phyloP scores from a whole-genome alignment of 305 asterid genomes.

The Fraxinus paxiana region DNA sequence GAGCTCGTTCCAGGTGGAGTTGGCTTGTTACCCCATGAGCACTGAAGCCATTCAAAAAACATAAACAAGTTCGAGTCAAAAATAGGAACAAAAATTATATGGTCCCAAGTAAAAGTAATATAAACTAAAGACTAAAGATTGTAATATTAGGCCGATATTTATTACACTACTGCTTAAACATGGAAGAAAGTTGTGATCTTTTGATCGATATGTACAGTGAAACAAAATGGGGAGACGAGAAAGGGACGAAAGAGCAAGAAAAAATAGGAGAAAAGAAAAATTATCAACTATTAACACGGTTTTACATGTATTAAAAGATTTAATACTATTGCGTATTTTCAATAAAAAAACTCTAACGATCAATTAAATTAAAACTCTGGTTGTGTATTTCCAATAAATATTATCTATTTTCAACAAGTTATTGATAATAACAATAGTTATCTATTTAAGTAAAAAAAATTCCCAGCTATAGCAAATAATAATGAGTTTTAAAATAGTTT shows the following conservation, averaged over 20 bases:
- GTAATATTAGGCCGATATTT: background rate
- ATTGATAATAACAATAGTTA: background rate
- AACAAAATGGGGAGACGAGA: background rate
- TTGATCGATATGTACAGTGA: background rate
- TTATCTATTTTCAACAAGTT: background rate
- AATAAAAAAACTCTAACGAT: background rate
- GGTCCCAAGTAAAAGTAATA: background rate
- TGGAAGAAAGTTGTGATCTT: background rate
- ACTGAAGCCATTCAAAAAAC: constrained; percentile 23
- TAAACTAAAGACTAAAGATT: background rate
- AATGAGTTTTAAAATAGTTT: background rate
- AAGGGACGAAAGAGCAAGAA: background rate
- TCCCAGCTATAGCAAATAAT: background rate
- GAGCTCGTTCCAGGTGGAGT: constrained; percentile 50
- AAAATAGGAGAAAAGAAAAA: background rate
- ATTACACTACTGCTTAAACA: background rate
- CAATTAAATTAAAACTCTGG: background rate
- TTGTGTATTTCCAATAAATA: background rate
- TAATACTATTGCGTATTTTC: background rate
- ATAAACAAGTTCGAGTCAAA: background rate
- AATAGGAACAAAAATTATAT: background rate
- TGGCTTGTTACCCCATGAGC: constrained; percentile 58
- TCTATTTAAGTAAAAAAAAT: background rate
- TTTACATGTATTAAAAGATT: background rate
- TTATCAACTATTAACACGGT: background rate